Evolutionary conservation across 2,329 filamentous ascomycete genomes (phyloP), one percentile per base, ranked within the genome.

Genomic region (Aspergillus viridinutans): DNA sequence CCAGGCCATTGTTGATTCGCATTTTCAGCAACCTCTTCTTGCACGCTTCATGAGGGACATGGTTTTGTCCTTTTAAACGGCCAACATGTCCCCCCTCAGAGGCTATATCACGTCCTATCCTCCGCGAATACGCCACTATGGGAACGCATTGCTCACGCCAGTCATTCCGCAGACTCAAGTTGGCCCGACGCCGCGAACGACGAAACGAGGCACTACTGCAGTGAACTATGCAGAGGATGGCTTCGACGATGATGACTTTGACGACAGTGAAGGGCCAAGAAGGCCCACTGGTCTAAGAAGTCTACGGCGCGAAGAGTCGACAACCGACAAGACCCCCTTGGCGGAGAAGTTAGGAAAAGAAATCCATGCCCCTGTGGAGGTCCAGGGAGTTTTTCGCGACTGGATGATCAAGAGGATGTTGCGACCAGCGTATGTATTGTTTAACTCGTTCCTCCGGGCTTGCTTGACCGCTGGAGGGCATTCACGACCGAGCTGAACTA

Each of bases 161-260:
- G 86, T 94, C 60, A 84, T 93, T 60, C 90, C 89, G 61, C 83
- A 83, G 55, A 86, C 85, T 60, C 82, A 87, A 64, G 80, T 81
- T 56, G 87, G 85, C 25, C 84, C 88, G 42, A 78, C 84, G 58
- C 83, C 90, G 66, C 86, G 93, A 71, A 96, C 90, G n/a, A 97
- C 94, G 8, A 97, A 99, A 80, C 89, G 94, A 75, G 94, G 94
- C 57, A 97, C 94, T 1, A 94, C 90, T 35, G 90, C 93, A 61
- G 94, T 97, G 76, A 99, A 97, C 78, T 99, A 99, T 71, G 93
- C 94, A 25, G 94, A 99, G 72, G 93, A 97, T 72, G 92, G 92
- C 49, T 96, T 88, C 69, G 93, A 97, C 64, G 92, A 87, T 60
- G 79, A 81, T 42, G 79, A 93, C 68, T 81, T 80, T 62, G 79